Base-by-base conservation (phyloP, 139 green algal species). In the Pedinophyceae sp. region DNA sequence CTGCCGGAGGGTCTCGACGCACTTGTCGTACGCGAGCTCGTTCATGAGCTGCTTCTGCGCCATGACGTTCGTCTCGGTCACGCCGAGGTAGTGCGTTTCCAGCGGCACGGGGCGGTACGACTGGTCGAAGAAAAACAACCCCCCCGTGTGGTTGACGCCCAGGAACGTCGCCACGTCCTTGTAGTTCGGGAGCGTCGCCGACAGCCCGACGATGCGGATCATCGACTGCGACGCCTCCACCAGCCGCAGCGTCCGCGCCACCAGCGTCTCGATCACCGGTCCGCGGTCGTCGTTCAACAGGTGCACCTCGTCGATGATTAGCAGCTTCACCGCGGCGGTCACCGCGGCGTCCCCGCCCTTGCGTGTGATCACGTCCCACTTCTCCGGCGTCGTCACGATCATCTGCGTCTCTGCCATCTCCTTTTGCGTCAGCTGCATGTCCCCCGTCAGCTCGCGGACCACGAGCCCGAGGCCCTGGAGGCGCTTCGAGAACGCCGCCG, bases 341-440 rank as follows among this genome's bases (percentile, higher is more conserved):
- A 93, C 68, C 2, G 58, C 55, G 28, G 53, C 53, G 39, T 39
- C 45, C 22, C 47, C 48, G 40, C 49, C 66, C 59, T 98, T 98
- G 47, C 90, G 76, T 4, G 90, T 98, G 58, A 98, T 94, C n/a
- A 98, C 90, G 60, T 98, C 90, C 90, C 90, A 97, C 70, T 98
- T 98, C 76, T 98, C 90, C 3, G 90, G 90, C 2, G 90, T 98
- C 17, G 90, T 98, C 27, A 98, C 86, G 50, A 98, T 95, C 86
- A 98, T 94, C 70, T 96, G 84, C 17, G 89, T 97, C 57, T 90
- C 85, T 48, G 75, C 68, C 50, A 98, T 58, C 81, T 98, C 90
- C 16, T 66, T 69, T 77, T 95, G 95, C 50, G 56, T 90, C 50
- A 98, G 82, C 80, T 93, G 83, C 79, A 89, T 95, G 69, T 95